A percentile compares a stretch with the other conserved stretches of the same genome.
Conservation (phyloP, 768 basidiomycete species). For the Kwoniella shandongensis region DNA sequence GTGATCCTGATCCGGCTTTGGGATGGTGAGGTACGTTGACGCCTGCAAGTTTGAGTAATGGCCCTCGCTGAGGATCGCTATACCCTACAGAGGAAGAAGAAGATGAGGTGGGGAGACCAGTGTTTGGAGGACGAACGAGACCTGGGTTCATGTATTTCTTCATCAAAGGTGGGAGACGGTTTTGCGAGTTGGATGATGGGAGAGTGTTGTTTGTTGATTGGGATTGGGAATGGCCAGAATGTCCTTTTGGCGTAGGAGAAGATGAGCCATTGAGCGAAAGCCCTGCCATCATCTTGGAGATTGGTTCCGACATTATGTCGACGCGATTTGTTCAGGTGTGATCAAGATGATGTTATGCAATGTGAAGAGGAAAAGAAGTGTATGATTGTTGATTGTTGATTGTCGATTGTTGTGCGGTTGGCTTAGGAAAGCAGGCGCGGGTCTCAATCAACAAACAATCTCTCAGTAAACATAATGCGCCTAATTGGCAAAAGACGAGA, state of each 20-base stretch:
- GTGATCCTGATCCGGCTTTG: conserved; percentile 12
- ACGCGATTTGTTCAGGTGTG: background rate
- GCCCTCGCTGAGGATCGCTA: conserved; percentile 34
- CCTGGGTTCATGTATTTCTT: conserved; percentile 51
- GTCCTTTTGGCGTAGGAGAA: conserved; percentile 19
- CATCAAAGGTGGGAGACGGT: conserved; percentile 41
- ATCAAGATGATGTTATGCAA: background rate
- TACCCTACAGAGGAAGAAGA: conserved; percentile 15
- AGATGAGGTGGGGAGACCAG: conserved; percentile 25
- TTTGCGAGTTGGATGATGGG: conserved; percentile 14
- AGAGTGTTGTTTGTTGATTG: conserved; percentile 5
- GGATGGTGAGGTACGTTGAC: conserved; percentile 35
- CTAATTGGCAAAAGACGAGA: no score
- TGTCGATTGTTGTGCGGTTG: conserved; percentile 2
- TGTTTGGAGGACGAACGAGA: conserved; percentile 42
- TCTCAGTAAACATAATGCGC: background rate
- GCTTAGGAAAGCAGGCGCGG: conserved; percentile 9
- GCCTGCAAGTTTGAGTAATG: conserved; percentile 50
- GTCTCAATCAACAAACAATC: background rate
- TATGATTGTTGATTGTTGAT: conserved; percentile 1
- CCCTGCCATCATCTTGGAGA: conserved; percentile 28
- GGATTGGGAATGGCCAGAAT: background rate
- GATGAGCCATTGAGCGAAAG: conserved; percentile 21
- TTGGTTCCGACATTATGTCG: conserved; percentile 23
- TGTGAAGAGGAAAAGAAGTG: background rate